Percentiles rank a stretch among this genome's conserved stretches.
phyloP scores from a whole-genome alignment of 208 protist genomes.

The Leishmania gerbilli region DNA sequence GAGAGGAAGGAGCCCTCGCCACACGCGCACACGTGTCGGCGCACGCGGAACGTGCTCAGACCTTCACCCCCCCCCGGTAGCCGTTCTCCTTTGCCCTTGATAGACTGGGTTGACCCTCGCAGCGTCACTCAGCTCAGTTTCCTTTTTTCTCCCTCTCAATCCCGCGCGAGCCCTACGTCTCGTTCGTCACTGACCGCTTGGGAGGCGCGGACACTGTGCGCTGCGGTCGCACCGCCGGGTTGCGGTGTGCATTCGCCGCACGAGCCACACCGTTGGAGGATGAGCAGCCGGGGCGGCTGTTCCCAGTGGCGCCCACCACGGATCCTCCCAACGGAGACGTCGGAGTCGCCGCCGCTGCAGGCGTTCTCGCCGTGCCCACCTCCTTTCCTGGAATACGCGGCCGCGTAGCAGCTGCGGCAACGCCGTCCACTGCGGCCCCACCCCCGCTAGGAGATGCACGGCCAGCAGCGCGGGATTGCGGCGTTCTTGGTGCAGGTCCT shows the following conservation, averaged over 20 bases:
- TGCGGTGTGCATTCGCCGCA: background rate
- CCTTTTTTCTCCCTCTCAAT: too few species aligned
- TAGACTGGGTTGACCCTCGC: background rate
- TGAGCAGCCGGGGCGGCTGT: background rate
- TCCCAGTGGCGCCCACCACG: background rate
- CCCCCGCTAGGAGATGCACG: background rate
- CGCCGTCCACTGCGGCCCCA: background rate
- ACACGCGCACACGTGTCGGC: background rate
- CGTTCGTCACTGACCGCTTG: background rate
- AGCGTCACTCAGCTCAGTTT: background rate
- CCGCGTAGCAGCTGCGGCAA: background rate
- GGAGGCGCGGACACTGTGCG: background rate
- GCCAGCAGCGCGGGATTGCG: background rate
- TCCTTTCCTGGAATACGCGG: background rate
- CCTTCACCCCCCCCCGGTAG: too few species aligned
- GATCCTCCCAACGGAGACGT: background rate
- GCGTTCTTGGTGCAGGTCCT: background rate
- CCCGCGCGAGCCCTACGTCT: background rate
- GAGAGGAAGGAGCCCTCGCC: background rate
- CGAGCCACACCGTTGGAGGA: background rate
- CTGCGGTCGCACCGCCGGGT: slow-evolving; percentile 3
- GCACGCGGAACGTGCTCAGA: background rate
- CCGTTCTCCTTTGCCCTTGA: background rate
- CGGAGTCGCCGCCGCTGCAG: background rate
- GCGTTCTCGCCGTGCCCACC: background rate